Conservation (phyloP, 306 rosid genomes). For the Glycyrrhiza uralensis region DNA sequence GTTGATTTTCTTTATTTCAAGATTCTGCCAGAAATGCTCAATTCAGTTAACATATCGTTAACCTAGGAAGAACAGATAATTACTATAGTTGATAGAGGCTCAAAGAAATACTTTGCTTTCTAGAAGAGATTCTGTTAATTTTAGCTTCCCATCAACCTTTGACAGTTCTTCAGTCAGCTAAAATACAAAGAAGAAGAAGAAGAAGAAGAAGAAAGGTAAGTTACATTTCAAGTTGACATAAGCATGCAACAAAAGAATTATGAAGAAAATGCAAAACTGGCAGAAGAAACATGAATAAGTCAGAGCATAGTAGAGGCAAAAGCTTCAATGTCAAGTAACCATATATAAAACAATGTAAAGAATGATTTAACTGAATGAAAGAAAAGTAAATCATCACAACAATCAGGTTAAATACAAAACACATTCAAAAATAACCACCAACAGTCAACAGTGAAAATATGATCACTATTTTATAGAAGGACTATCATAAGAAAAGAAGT, state of each 20-base stretch:
- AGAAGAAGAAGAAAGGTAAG: constrained; percentile 1
- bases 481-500: not conserved
- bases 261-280: not conserved
- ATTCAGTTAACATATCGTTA: constrained; percentile 9
- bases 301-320: not conserved
- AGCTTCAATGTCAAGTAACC: constrained; percentile 1
- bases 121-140: constrained; percentile 82
- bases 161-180: constrained; percentile 87
- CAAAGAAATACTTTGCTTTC: constrained; percentile 75
- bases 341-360: not conserved
- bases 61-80: constrained; percentile 3
- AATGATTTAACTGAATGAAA: not conserved
- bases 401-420: constrained; percentile 10
- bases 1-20: constrained; percentile 89
- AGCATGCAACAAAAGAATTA: constrained; percentile 8
- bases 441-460: constrained; percentile 2
- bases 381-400: not conserved
- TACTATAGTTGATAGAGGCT: constrained; percentile 27
- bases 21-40: constrained; percentile 64
- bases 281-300: not conserved
- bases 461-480: not conserved
- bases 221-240: constrained; percentile 21
- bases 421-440: not conserved
- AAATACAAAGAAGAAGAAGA: constrained; percentile 23
- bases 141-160: constrained; percentile 84